These are phyloP conservation scores for Globisporangium perplexum DNA, from an alignment of 352 stramenopile species.

Conservation along the genomic window DNA sequence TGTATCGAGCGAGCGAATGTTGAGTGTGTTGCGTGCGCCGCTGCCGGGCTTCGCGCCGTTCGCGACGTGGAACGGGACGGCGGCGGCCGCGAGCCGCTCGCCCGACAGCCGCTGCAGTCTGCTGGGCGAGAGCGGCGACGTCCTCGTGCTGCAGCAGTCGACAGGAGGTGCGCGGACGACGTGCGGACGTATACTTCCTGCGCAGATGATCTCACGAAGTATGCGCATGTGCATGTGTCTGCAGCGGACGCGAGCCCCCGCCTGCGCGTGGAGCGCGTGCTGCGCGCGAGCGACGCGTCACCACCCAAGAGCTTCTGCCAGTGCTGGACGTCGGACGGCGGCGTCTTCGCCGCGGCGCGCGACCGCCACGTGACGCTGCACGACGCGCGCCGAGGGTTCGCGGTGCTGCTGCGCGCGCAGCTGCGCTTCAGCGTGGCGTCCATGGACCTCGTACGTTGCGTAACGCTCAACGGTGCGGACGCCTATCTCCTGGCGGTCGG, in stretches of 20 bases:
- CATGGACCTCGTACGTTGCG: conserved; percentile 21
- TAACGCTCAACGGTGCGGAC: no score
- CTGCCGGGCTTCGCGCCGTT: conserved; percentile 42
- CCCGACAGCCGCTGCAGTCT: conserved; percentile 28
- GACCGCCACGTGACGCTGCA: conserved; percentile 33
- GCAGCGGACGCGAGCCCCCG: background rate
- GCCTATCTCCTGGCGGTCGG: conserved; percentile 21
- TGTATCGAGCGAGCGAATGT: background rate
- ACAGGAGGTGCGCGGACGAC: background rate
- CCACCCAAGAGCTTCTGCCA: conserved; percentile 34
- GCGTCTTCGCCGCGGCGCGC: conserved; percentile 24
- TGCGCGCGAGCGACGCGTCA: conserved; percentile 9
- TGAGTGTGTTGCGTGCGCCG: conserved; percentile 26
- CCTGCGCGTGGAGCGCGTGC: conserved; percentile 27
- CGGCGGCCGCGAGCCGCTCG: conserved; percentile 11
- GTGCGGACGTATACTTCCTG: background rate
- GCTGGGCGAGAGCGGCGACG: conserved; percentile 39
- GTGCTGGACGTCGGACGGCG: conserved; percentile 34
- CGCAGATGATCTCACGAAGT: no score
- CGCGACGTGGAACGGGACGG: conserved; percentile 53
- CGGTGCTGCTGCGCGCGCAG: conserved; percentile 6
- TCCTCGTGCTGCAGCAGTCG: conserved; percentile 30
- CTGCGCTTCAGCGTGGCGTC: conserved; percentile 30
- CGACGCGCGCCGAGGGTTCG: conserved; percentile 10
- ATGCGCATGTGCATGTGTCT: background rate